Evolutionary conservation across 2,329 filamentous ascomycete genomes (phyloP).

Genomic region (Epichloe amarillans): DNA sequence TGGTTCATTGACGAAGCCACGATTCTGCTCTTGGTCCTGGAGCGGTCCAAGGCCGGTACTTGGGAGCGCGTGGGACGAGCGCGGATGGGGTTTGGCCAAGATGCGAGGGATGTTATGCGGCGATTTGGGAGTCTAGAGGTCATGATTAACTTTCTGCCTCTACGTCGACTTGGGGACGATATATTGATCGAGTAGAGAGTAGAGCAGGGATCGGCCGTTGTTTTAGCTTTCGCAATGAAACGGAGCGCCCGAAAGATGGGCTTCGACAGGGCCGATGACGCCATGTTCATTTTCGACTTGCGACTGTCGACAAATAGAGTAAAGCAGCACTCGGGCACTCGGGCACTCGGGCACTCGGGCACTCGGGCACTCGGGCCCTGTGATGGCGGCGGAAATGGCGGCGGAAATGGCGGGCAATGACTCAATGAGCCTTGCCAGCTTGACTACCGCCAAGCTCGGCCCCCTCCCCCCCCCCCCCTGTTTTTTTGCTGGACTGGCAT

Average conservation of each 20-base stretch:
- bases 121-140: constrained; percentile 18
- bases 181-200: constrained; percentile 18
- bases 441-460: neutral
- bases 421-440: neutral
- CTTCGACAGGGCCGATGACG: neutral
- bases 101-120: constrained; percentile 19
- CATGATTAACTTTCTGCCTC: constrained; percentile 19
- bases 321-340: too few relatives aligned
- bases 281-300: too few relatives aligned
- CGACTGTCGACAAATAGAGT: too few relatives aligned
- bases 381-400: too few relatives aligned
- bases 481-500: neutral
- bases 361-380: too few relatives aligned
- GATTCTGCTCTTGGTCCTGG: constrained; percentile 21
- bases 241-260: neutral
- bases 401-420: neutral
- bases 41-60: constrained; percentile 11
- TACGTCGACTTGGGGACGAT: constrained; percentile 19
- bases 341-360: too few relatives aligned
- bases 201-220: too few relatives aligned
- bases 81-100: constrained; percentile 21
- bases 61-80: constrained; percentile 24
- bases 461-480: neutral
- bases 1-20: constrained; percentile 23
- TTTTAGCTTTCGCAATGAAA: neutral